These are phyloP conservation scores for Penicillium canescens DNA, from an alignment of 495 filamentous ascomycete genomes.

Conservation along the genomic window DNA sequence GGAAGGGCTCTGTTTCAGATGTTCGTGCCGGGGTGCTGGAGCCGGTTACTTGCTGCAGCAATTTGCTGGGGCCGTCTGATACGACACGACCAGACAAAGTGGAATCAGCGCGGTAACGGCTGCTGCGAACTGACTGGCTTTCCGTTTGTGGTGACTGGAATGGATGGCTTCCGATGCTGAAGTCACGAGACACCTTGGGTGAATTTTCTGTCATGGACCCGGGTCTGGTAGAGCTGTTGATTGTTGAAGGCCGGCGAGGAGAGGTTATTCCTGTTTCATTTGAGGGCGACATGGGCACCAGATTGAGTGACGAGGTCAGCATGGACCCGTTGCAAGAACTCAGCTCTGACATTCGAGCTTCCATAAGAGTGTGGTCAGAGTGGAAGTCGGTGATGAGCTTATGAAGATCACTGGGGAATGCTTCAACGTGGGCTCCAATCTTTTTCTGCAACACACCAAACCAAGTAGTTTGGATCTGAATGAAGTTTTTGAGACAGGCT, in stretches of 20 bases:
- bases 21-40: constrained; percentile 8
- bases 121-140: constrained; percentile 25
- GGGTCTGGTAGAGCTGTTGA: constrained; percentile 51
- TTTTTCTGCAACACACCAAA: constrained; percentile 77
- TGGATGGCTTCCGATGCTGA: constrained; percentile 38
- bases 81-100: constrained; percentile 26
- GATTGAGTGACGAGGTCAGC: constrained; percentile 51
- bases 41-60: constrained; percentile 33
- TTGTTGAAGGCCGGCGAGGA: constrained; percentile 45
- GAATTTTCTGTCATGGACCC: constrained; percentile 66
- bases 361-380: constrained; percentile 64
- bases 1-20: constrained; percentile 34
- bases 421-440: constrained; percentile 69
- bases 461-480: constrained; percentile 80
- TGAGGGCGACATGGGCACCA: constrained; percentile 55
- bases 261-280: constrained; percentile 37
- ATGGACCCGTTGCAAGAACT: constrained; percentile 60
- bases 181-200: constrained; percentile 55
- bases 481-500: constrained; percentile 75
- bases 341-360: constrained; percentile 51
- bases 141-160: constrained; percentile 40
- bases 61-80: constrained; percentile 24
- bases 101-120: constrained; percentile 37
- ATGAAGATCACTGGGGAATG: constrained; percentile 62
- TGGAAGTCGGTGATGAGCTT: constrained; percentile 72